Base-by-base conservation (phyloP, 768 basidiomycete species). In the Imleria badia region DNA sequence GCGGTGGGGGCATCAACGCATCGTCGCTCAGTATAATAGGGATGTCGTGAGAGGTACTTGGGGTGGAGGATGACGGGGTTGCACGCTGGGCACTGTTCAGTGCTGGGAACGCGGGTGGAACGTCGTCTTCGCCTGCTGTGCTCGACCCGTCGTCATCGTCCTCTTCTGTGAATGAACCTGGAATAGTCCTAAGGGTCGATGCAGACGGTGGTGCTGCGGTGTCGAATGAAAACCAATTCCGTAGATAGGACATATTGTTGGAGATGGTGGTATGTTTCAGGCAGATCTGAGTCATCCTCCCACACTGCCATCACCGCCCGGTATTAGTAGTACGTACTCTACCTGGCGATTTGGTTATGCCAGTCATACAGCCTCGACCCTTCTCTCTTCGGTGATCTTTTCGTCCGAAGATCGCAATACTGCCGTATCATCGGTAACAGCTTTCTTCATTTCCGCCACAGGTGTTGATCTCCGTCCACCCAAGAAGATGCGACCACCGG, bases 61-160 rank as follows among this genome's bases (percentile, higher is more conserved):
- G 42, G 35, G 8, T 48, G 6, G 51, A 35, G 4, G 54, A 42
- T 8, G 60, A 68, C 12, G 73, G 58, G 34, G 72, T 58, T 22
- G 79, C 73, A 26, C 90, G 82, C 62, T 93, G 91, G 5, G 85
- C 86, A 57, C 90, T 91, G 64, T 78, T 78, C 5, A 83, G 73
- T 48, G 79, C 81, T 23, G 91, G 91, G 66, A 93, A 93, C 1
- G 84, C 81, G 12, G 91, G 90, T 8, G 90, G 85, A 13, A 63
- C 61, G 60, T 91, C 82, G 55, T 86, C 78, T 71, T 74, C 49
- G 78, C 72, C 56, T 66, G 69, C 75, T 8, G 75, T 59, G 48
- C 80, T 77, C 33, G 70, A 71, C 13, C 70, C 66, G 55, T 74
- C 70, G 35, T 77, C 67, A 0, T 71, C 67, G 17, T 78, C 76